Conservation (phyloP, 768 basidiomycete genomes). For the Suillus discolor region DNA sequence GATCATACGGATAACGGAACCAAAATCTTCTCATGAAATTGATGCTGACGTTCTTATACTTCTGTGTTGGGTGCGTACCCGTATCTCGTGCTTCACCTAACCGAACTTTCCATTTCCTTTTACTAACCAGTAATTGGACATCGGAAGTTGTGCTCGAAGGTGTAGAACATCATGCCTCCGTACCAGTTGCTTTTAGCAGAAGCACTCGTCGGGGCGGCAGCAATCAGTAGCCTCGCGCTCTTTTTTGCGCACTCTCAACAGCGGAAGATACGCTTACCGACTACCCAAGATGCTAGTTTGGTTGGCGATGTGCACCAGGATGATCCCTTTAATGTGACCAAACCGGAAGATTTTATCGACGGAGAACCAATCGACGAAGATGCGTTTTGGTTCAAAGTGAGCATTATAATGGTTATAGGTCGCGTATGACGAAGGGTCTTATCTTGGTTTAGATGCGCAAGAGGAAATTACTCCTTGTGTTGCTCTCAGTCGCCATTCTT, state of each 20-base stretch:
- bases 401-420: constrained; percentile 17
- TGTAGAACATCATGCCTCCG: constrained; percentile 47
- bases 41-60: neutral
- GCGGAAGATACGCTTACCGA: constrained; percentile 55
- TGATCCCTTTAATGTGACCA: constrained; percentile 75
- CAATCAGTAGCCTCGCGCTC: constrained; percentile 47
- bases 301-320: constrained; percentile 24
- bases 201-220: constrained; percentile 43
- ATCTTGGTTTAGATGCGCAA: constrained; percentile 5
- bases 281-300: constrained; percentile 24
- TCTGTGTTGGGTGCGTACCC: neutral
- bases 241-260: constrained; percentile 43
- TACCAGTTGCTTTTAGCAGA: constrained; percentile 61
- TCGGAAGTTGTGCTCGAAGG: neutral
- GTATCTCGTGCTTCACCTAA: neutral
- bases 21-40: too few relatives aligned
- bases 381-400: constrained; percentile 60
- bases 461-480: constrained; percentile 55
- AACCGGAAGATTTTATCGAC: constrained; percentile 67
- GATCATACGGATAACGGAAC: too few relatives aligned
- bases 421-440: neutral
- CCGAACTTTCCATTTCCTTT: neutral
- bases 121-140: too few relatives aligned
- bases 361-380: constrained; percentile 66
- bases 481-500: constrained; percentile 48